Evolutionary conservation across 148 eudicot species (phyloP), one percentile per base, ranked within the genome.

Genomic region (Oxyria digyna): DNA sequence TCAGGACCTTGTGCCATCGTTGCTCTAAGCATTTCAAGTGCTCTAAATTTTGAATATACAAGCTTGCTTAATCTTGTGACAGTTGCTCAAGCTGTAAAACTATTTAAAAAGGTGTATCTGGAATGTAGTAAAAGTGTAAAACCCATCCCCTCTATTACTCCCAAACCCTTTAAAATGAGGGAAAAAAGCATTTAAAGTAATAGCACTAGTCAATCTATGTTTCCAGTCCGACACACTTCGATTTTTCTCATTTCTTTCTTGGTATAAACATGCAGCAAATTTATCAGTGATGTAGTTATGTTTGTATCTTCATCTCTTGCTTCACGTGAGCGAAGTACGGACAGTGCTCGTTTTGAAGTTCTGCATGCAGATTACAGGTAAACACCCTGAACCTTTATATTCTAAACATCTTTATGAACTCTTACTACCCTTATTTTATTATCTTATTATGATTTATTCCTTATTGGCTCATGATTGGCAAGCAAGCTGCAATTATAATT

Each of bases 301-400:
- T 77, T 85, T 45, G 85, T 87, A 54, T 86, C 98, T 62, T 93
- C 98, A 50, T 86, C 96, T 64, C 79, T 86, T 71, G 79, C 89
- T 73, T 79, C 71, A 29, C 82, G 95, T 29, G 96, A 89, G 64
- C 80, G 96, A 72, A 81, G 89, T 74, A 75, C 88, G 69, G 98
- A 93, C 76, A 75, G 88, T 82, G 98, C 95, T 64, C 96, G 84
- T 65, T 93, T 93, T 81, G 98, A 93, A 73, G 69, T 93, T 62
- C 75, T 93, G 82, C 88, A 84, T 72, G 85, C 89, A 49, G 75
- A 85, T 46, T 82, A 86, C 95, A 91, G 97, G 97, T 89, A 67
- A 64, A 69, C 15, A 13, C 65, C 37, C 38, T 10, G 0, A 59
- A 6, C 35, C 18, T 31, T 14, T 6, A 37, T 59, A 31, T 23